These are phyloP conservation scores for Spencermartinsiella europaea DNA, from an alignment of 805 yeast genomes.

Conservation along the genomic window DNA sequence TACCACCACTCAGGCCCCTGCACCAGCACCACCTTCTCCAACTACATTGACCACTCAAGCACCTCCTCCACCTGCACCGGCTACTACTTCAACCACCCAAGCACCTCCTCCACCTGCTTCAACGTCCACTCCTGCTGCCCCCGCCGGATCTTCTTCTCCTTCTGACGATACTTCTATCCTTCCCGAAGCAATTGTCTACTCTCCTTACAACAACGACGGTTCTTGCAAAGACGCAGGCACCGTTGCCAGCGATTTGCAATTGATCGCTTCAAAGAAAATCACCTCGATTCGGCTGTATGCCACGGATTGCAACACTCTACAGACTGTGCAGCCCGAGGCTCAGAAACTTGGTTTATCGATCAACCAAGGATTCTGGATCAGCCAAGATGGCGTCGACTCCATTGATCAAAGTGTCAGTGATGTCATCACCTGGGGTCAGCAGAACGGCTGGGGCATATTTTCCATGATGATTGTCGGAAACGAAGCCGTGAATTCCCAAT, in stretches of 20 bases:
- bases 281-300: conserved; percentile 72
- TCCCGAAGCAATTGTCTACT: conserved; percentile 33
- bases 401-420: conserved; percentile 55
- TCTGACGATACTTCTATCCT: conserved; percentile 19
- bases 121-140: conserved; percentile 14
- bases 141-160: conserved; percentile 19
- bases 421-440: conserved; percentile 47
- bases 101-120: conserved; percentile 8
- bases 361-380: conserved; percentile 86
- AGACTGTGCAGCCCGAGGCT: conserved; percentile 60
- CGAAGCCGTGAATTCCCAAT: conserved; percentile 72
- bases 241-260: conserved; percentile 54
- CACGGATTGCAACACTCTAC: conserved; percentile 72
- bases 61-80: conserved; percentile 25
- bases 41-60: conserved; percentile 25
- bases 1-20: conserved; percentile 23
- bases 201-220: conserved; percentile 66
- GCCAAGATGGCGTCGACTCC: conserved; percentile 58
- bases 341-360: conserved; percentile 56
- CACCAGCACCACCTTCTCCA: conserved; percentile 21
- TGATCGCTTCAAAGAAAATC: conserved; percentile 59
- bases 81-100: conserved; percentile 19
- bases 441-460: conserved; percentile 67
- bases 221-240: conserved; percentile 56
- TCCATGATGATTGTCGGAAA: conserved; percentile 79